Percentiles rank a stretch among this genome's conserved stretches.
Conservation (phyloP, 1,284 basidiomycete species). For the Exobasidium cylindrosporum region DNA sequence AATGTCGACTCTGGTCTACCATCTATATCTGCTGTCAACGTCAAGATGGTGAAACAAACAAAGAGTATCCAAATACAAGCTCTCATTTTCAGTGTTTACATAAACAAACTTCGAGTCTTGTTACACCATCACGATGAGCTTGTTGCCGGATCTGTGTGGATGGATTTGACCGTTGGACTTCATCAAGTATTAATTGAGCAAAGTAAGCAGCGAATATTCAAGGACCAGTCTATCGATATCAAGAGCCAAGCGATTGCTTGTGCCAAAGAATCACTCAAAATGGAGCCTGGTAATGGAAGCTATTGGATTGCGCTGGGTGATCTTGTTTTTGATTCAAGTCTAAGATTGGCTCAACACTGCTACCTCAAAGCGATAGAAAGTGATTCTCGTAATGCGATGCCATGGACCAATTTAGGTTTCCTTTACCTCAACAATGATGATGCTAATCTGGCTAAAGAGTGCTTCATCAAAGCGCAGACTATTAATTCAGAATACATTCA, state of each 20-base stretch:
- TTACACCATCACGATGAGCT: conserved; percentile 37
- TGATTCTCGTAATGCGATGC: conserved; percentile 62
- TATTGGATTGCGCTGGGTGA: conserved; percentile 82
- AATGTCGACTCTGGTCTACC: conserved; percentile 36
- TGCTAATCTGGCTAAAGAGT: conserved; percentile 77
- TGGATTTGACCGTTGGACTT: conserved; percentile 44
- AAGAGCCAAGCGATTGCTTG: conserved; percentile 62
- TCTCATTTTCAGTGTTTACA: conserved; percentile 21
- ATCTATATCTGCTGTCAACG: conserved; percentile 29
- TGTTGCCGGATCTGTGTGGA: conserved; percentile 44
- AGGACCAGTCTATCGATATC: too few relatives aligned
- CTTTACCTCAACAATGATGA: conserved; percentile 83
- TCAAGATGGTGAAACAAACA: background rate
- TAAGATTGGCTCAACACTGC: conserved; percentile 80
- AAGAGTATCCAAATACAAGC: background rate
- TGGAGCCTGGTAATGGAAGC: conserved; percentile 69
- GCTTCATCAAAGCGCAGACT: conserved; percentile 81
- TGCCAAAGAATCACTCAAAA: conserved; percentile 72
- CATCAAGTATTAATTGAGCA: conserved; percentile 24
- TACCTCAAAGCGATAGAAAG: conserved; percentile 86
- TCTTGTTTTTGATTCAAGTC: conserved; percentile 68
- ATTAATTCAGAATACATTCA: conserved; percentile 84
- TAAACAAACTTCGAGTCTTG: conserved; percentile 47
- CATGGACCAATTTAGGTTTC: conserved; percentile 87
- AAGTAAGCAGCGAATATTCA: background rate